phyloP scores from a whole-genome alignment of 2,329 filamentous ascomycete species.

The Hypoxylon sp. region DNA sequence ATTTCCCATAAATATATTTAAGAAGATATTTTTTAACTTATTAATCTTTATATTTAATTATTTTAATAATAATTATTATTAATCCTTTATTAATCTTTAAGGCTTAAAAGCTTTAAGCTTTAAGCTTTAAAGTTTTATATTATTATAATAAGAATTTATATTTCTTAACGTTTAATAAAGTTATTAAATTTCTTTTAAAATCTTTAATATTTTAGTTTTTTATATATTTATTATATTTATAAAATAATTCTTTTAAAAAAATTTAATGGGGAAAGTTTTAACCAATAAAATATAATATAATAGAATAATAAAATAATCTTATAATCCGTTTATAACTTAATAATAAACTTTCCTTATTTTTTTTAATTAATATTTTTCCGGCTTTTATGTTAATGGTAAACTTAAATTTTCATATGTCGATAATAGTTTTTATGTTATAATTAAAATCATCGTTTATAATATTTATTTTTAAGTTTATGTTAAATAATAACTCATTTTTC shows the following conservation, averaged over 20 bases:
- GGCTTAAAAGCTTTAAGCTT: not conserved
- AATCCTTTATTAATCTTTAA: not conserved
- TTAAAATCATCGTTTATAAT: slow-evolving; percentile 1
- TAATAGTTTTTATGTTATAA: not conserved
- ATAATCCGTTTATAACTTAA: not conserved
- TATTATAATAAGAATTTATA: not conserved
- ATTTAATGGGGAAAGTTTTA: not conserved
- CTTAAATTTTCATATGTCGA: not conserved
- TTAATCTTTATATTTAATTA: not conserved
- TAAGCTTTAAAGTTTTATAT: not conserved
- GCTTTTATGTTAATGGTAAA: not conserved
- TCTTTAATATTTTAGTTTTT: not conserved
- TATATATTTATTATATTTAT: not conserved
- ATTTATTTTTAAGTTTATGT: not conserved
- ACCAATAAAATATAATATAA: not conserved
- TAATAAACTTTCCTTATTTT: not conserved
- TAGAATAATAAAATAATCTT: not conserved
- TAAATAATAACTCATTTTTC: not conserved
- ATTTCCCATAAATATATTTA: not conserved
- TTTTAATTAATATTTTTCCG: not conserved
- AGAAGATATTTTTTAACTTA: not conserved
- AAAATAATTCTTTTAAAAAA: not conserved
- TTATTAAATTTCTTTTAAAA: not conserved
- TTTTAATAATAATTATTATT: not conserved
- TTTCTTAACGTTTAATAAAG: not conserved